Percentiles rank a stretch among this genome's conserved stretches.
Evolutionary conservation across 1,139 yeast species (phyloP).

Genomic region (Sugiyamaella neomexicana): DNA sequence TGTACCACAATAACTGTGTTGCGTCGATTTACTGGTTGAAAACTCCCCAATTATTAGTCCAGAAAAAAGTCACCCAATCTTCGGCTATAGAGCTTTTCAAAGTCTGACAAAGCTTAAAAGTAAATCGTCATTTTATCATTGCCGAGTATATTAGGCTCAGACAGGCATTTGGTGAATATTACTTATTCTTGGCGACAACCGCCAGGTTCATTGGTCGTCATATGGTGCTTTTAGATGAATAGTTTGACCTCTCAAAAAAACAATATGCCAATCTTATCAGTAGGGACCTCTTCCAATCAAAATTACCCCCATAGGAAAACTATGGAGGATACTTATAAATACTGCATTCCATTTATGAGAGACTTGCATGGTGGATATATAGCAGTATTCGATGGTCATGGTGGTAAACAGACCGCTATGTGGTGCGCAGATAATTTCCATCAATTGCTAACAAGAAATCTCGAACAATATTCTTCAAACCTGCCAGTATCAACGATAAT

Average conservation of each 20-base stretch:
- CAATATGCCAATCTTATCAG: background rate
- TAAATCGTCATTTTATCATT: no score
- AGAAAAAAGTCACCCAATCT: no score
- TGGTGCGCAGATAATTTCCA: conserved; percentile 88
- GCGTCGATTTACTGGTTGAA: no score
- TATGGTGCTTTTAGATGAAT: background rate
- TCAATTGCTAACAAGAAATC: conserved; percentile 33
- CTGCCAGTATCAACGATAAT: conserved; percentile 20
- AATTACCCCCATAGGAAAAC: conserved; percentile 13
- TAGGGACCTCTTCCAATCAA: conserved; percentile 6
- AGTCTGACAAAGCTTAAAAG: no score
- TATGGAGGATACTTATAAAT: conserved; percentile 89
- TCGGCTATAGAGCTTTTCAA: no score
- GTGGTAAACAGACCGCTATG: conserved; percentile 78
- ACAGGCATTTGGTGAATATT: no score
- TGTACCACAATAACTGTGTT: no score
- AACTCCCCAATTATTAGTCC: no score
- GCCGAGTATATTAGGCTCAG: no score
- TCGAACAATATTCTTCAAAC: conserved; percentile 8
- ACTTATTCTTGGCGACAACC: background rate
- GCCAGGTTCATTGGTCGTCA: background rate
- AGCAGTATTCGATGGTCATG: conserved; percentile 91
- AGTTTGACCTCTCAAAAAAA: background rate
- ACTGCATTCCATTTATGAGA: conserved; percentile 83
- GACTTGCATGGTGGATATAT: conserved; percentile 75